phyloP scores from a whole-genome alignment of 768 basidiomycete species.

The Tylopilus subfusipes region DNA sequence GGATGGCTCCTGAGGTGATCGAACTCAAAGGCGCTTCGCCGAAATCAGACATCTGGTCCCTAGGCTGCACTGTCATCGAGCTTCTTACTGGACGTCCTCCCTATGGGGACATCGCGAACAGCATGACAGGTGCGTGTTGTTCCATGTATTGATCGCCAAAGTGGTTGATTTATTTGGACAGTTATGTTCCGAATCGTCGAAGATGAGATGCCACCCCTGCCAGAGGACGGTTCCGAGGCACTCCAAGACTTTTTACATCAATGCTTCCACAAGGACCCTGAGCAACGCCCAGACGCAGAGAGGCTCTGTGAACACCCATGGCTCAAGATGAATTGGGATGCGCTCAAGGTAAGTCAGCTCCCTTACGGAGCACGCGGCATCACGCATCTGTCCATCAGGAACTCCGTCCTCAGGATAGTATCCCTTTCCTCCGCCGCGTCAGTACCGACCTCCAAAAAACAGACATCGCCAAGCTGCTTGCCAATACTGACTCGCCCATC shows the following conservation, averaged over 20 bases:
- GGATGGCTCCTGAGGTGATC: slow-evolving; percentile 99
- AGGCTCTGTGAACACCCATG: slow-evolving; percentile 87
- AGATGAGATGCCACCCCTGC: slow-evolving; percentile 84
- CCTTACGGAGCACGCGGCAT: not conserved
- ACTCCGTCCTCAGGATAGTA: slow-evolving; percentile 87
- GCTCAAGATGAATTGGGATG: slow-evolving; percentile 77
- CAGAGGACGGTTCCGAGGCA: slow-evolving; percentile 71
- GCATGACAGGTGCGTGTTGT: slow-evolving; percentile 73
- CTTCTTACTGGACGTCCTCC: slow-evolving; percentile 90
- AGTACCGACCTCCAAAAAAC: slow-evolving; percentile 80
- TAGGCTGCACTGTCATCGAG: slow-evolving; percentile 94
- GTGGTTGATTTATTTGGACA: slow-evolving; percentile 26
- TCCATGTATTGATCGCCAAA: not conserved
- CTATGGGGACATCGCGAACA: slow-evolving; percentile 84
- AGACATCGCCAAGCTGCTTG: slow-evolving; percentile 54
- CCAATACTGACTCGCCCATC: slow-evolving; percentile 35
- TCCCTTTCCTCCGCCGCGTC: slow-evolving; percentile 91
- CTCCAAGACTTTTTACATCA: slow-evolving; percentile 76
- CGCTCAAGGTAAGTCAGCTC: slow-evolving; percentile 58
- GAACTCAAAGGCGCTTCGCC: slow-evolving; percentile 91
- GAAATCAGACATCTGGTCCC: slow-evolving; percentile 93
- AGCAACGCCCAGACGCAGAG: slow-evolving; percentile 78
- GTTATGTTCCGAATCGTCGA: slow-evolving; percentile 99
- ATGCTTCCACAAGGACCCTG: slow-evolving; percentile 90
- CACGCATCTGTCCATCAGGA: slow-evolving; percentile 42